These are phyloP conservation scores for Codiaeum variegatum DNA, from an alignment of 441 rosid species.

Conservation along the genomic window DNA sequence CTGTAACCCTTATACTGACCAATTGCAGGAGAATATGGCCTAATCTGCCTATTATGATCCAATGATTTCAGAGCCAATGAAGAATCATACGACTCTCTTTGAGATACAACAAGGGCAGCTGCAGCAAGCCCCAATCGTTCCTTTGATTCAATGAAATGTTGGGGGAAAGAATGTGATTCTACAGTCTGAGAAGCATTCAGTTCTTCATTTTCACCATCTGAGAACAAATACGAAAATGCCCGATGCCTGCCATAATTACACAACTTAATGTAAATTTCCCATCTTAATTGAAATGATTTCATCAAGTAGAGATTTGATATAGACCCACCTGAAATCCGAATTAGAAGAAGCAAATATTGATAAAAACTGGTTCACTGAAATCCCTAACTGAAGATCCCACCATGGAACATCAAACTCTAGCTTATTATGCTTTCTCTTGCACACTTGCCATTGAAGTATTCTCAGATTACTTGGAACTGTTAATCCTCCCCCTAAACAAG, in stretches of 20 bases:
- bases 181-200: conserved; percentile 64
- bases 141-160: conserved; percentile 63
- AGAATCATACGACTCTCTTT: conserved; percentile 52
- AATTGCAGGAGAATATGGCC: conserved; percentile 43
- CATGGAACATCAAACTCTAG: conserved; percentile 78
- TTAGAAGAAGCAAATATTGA: conserved; percentile 75
- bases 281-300: background rate
- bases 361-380: conserved; percentile 82
- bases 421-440: conserved; percentile 75
- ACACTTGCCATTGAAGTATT: conserved; percentile 87
- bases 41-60: conserved; percentile 59
- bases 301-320: conserved; percentile 1
- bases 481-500: conserved; percentile 72
- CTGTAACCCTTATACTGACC: conserved; percentile 36
- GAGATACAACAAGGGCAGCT: conserved; percentile 67
- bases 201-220: conserved; percentile 74
- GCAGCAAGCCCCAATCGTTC: conserved; percentile 73
- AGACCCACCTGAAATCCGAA: conserved; percentile 70
- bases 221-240: conserved; percentile 78
- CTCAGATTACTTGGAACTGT: conserved; percentile 83
- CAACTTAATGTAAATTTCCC: background rate
- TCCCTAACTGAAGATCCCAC: conserved; percentile 91
- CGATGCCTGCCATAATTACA: conserved; percentile 54
- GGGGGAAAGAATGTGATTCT: conserved; percentile 78
- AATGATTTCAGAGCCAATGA: conserved; percentile 49